A percentile compares a stretch with the other conserved stretches of the same genome.
phyloP scores from a whole-genome alignment of 1,284 basidiomycete species.

The Leccinum griseonigrum region DNA sequence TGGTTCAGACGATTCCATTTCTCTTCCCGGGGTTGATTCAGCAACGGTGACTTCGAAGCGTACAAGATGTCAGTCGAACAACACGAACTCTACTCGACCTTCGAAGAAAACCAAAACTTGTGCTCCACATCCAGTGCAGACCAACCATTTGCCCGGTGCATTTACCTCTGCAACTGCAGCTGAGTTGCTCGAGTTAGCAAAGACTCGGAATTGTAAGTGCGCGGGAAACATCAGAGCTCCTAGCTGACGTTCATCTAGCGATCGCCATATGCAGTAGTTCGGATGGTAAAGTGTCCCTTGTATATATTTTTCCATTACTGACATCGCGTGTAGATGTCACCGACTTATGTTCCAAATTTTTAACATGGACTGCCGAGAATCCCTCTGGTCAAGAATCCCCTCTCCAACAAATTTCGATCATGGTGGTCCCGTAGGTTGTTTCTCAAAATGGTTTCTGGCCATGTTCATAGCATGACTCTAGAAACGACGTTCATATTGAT shows the following conservation, averaged over 20 bases:
- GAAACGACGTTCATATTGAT: conserved; percentile 16
- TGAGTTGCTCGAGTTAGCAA: conserved; percentile 21
- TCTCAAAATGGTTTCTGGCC: not conserved
- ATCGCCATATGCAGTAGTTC: conserved; percentile 19
- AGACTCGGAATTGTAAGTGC: conserved; percentile 25
- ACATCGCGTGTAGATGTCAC: conserved; percentile 18
- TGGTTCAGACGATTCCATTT: conserved; percentile 23
- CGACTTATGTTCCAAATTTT: conserved; percentile 21
- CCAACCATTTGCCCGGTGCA: not conserved
- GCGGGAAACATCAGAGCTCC: not conserved
- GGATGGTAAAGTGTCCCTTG: conserved; percentile 18
- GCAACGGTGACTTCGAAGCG: conserved; percentile 16
- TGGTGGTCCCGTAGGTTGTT: conserved; percentile 23
- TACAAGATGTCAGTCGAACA: conserved; percentile 10
- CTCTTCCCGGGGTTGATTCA: conserved; percentile 17
- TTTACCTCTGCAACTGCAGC: conserved; percentile 10
- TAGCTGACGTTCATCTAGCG: conserved; percentile 12
- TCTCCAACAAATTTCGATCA: conserved; percentile 13
- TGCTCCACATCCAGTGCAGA: not conserved
- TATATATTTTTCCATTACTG: not conserved
- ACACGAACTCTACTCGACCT: conserved; percentile 2
- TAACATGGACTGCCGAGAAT: conserved; percentile 18
- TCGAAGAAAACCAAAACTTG: conserved; percentile 16
- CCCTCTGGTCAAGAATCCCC: not conserved
- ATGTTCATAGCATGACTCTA: conserved; percentile 12